A percentile compares a stretch with the other conserved stretches of the same genome.
Evolutionary conservation across 352 stramenopile species (phyloP).

Genomic region (Phytophthora nicotianae): DNA sequence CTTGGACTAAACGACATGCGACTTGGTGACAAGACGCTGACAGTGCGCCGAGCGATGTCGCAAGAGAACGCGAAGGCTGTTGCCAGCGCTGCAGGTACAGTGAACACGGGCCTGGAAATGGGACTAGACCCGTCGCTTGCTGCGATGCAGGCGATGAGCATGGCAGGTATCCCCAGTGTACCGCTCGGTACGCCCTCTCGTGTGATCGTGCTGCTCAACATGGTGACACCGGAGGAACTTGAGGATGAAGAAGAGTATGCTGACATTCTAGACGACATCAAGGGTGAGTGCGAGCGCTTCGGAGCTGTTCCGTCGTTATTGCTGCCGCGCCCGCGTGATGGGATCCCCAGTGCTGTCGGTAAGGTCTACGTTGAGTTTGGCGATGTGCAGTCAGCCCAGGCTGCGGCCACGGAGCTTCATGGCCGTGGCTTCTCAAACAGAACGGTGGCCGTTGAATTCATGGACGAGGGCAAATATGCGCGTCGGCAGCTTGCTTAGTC

Average conservation of each 20-base stretch:
- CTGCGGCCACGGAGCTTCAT: slow-evolving; percentile 88
- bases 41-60: slow-evolving; percentile 87
- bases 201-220: slow-evolving; percentile 97
- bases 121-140: slow-evolving; percentile 67
- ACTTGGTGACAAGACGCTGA: slow-evolving; percentile 92
- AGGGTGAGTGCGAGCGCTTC: slow-evolving; percentile 94
- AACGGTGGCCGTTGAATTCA: slow-evolving; percentile 90
- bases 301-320: slow-evolving; percentile 77
- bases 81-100: slow-evolving; percentile 63
- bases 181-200: slow-evolving; percentile 70
- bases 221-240: slow-evolving; percentile 97
- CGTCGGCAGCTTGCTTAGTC: slow-evolving; percentile 68
- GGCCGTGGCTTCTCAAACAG: slow-evolving; percentile 94
- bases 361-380: slow-evolving; percentile 96
- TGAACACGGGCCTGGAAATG: slow-evolving; percentile 73
- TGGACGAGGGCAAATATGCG: slow-evolving; percentile 90
- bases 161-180: slow-evolving; percentile 61
- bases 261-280: slow-evolving; percentile 96
- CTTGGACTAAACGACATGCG: slow-evolving; percentile 96
- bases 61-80: slow-evolving; percentile 74
- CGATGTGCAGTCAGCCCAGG: slow-evolving; percentile 74
- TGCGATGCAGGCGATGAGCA: slow-evolving; percentile 70
- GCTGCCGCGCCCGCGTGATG: slow-evolving; percentile 77
- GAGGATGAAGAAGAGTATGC: slow-evolving; percentile 94
- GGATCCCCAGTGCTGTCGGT: slow-evolving; percentile 56